Percentiles rank a stretch among this genome's conserved stretches.
Evolutionary conservation across 345 rosid species (phyloP).

Genomic region (Sisymbrium irio): DNA sequence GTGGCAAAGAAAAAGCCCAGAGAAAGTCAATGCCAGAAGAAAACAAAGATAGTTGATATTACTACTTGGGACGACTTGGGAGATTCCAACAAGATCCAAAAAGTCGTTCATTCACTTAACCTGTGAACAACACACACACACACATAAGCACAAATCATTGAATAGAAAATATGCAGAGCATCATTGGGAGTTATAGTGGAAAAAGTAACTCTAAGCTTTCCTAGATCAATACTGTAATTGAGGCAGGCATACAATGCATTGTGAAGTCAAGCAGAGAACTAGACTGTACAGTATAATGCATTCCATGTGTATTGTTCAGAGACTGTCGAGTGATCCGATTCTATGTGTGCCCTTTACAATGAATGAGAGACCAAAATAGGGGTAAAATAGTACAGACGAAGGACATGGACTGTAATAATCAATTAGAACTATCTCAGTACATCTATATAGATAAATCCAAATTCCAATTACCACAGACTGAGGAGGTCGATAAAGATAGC

Average conservation of each 20-base stretch:
- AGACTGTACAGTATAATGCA: background rate
- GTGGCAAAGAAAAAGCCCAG: slow-evolving; percentile 15
- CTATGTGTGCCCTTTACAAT: background rate
- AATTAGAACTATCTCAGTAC: background rate
- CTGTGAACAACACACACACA: background rate
- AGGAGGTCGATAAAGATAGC: background rate
- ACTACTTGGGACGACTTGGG: background rate
- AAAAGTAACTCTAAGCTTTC: too few species aligned
- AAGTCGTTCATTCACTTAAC: background rate
- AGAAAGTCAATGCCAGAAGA: slow-evolving; percentile 14
- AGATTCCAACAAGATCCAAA: slow-evolving; percentile 5
- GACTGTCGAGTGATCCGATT: background rate
- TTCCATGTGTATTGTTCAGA: background rate
- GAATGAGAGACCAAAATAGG: background rate
- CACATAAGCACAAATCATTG: too few species aligned
- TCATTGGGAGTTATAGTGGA: too few species aligned
- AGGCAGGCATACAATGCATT: background rate
- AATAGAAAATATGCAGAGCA: too few species aligned
- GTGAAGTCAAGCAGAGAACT: background rate
- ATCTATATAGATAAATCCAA: background rate
- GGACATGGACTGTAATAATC: background rate
- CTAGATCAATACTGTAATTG: too few species aligned
- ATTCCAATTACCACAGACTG: background rate
- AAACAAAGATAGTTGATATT: background rate
- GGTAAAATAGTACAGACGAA: background rate